These are phyloP conservation scores for Eutrema yunnanense DNA, from an alignment of 345 rosid species.

Conservation along the genomic window DNA sequence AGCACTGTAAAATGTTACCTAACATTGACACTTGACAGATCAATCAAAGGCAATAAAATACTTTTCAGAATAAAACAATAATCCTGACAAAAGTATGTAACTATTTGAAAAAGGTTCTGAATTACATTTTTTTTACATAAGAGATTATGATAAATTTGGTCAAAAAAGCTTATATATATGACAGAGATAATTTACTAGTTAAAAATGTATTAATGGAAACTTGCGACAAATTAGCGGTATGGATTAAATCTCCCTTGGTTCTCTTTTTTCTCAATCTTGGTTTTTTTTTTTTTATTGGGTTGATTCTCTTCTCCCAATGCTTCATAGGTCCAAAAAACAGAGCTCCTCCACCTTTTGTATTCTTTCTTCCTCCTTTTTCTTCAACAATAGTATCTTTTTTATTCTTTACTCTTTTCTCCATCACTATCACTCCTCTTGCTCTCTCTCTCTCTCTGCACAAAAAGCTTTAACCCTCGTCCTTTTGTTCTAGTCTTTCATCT, in stretches of 20 bases:
- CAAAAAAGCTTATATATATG: background rate
- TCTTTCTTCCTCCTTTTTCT: constrained; percentile 29
- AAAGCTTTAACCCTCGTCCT: constrained; percentile 10
- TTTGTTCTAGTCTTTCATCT: background rate
- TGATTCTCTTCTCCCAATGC: constrained; percentile 24
- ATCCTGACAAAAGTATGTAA: constrained; percentile 13
- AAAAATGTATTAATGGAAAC: background rate
- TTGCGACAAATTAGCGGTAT: constrained; percentile 5
- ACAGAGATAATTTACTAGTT: background rate
- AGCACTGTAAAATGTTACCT: constrained; percentile 13
- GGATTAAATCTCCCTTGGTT: constrained; percentile 23
- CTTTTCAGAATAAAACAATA: constrained; percentile 18
- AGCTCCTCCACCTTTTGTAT: constrained; percentile 13
- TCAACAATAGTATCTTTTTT: constrained; percentile 24
- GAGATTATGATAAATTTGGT: constrained; percentile 1
- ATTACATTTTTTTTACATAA: background rate
- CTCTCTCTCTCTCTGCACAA: constrained; percentile 12
- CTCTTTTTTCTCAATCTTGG: background rate
- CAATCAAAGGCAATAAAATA: constrained; percentile 6
- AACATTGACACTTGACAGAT: constrained; percentile 27
- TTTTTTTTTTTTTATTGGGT: background rate
- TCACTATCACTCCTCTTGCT: constrained; percentile 13
- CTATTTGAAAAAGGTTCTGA: background rate
- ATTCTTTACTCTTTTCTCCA: constrained; percentile 20
- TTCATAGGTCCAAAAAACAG: constrained; percentile 14